phyloP scores from a whole-genome alignment of 2,329 filamentous ascomycete species.

The Penicillium glabrum region DNA sequence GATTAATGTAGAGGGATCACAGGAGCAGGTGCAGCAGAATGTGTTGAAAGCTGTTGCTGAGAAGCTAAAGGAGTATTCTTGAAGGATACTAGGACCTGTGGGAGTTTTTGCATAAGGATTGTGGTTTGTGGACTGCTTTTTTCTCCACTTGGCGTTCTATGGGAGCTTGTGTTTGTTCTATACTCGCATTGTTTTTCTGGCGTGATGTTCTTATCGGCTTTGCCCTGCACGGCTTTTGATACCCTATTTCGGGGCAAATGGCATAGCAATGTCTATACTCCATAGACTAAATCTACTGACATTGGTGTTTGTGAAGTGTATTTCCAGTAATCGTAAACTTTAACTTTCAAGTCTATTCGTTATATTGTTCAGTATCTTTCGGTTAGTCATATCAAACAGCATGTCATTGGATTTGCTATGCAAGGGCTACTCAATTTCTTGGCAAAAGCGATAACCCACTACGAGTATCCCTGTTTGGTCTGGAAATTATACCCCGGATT shows the following conservation, averaged over 20 bases:
- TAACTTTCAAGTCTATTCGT: not conserved
- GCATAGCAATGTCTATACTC: constrained; percentile 1
- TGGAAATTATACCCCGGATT: constrained; percentile 15
- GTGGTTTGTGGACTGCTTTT: not conserved
- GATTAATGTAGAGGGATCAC: constrained; percentile 61
- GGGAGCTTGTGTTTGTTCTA: not conserved
- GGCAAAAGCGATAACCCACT: not conserved
- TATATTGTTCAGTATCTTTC: not conserved
- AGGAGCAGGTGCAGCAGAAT: constrained; percentile 58
- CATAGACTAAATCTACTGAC: not conserved
- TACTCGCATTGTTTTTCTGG: not conserved
- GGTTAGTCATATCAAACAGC: not conserved
- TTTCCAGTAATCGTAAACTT: not conserved
- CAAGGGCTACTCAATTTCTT: not conserved
- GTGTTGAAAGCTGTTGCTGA: constrained; percentile 59
- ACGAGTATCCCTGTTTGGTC: constrained; percentile 33
- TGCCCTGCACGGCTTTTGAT: not conserved
- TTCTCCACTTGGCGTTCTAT: not conserved
- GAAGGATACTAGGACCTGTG: not conserved
- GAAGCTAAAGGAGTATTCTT: constrained; percentile 49
- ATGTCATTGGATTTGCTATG: too few species aligned
- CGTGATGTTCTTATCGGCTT: not conserved
- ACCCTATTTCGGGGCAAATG: constrained; percentile 6
- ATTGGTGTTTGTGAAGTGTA: not conserved
- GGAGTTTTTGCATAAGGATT: not conserved